Percentiles rank a stretch among this genome's conserved stretches.
phyloP scores from a whole-genome alignment of 2,329 filamentous ascomycete genomes.

The Pestalotiopsis sp. region DNA sequence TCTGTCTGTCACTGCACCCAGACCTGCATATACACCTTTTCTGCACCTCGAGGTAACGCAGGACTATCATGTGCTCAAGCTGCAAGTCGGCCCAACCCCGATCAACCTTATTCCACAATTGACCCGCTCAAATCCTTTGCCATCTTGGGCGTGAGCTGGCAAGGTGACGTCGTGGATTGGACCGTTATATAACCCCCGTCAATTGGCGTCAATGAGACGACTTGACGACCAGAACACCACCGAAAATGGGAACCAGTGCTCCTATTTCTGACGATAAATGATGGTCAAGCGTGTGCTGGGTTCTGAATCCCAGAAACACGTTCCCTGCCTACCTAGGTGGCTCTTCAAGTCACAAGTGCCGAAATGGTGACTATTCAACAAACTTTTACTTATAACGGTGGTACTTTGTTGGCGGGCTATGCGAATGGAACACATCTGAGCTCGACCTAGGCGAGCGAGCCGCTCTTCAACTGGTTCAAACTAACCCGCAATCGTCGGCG shows the following conservation, averaged over 20 bases:
- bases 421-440: neutral
- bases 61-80: neutral
- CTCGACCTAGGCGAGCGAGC: neutral
- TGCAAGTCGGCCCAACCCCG: slow-evolving; percentile 3
- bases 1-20: neutral
- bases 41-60: neutral
- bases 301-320: too few relatives aligned
- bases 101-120: neutral
- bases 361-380: too few relatives aligned
- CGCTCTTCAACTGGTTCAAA: neutral
- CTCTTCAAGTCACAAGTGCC: too few relatives aligned
- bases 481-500: neutral
- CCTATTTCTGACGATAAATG: neutral
- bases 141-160: neutral
- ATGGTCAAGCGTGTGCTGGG: too few relatives aligned
- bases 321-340: too few relatives aligned
- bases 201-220: neutral
- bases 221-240: neutral
- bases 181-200: neutral
- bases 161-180: neutral
- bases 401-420: neutral
- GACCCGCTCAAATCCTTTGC: neutral
- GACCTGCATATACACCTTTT: neutral
- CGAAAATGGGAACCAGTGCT: neutral
- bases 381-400: neutral